These are phyloP conservation scores for Macaranga tanarius DNA, from an alignment of 441 rosid genomes.

Conservation along the genomic window DNA sequence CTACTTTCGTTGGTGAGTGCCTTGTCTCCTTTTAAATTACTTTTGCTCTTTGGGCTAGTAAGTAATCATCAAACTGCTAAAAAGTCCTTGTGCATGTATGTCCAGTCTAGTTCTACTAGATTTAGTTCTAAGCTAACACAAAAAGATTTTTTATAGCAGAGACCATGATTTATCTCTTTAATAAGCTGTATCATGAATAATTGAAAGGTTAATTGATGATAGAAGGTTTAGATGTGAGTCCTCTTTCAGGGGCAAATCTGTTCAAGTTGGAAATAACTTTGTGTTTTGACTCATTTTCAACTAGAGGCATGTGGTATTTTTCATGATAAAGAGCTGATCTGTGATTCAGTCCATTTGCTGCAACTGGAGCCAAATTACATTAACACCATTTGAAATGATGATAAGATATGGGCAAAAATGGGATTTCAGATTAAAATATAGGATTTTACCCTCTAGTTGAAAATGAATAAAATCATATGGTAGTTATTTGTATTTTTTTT, in stretches of 20 bases:
- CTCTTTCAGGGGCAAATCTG: neutral
- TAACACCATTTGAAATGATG: too few relatives aligned
- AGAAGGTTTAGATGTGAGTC: neutral
- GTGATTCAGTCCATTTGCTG: too few relatives aligned
- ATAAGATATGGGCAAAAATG: too few relatives aligned
- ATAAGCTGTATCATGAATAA: neutral
- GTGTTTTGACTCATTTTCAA: too few relatives aligned
- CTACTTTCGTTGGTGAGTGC: conserved; percentile 92
- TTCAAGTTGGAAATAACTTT: too few relatives aligned
- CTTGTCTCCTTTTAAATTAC: conserved; percentile 6
- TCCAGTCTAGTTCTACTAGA: neutral
- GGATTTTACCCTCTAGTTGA: too few relatives aligned
- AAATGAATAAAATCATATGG: too few relatives aligned
- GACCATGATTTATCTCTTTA: neutral
- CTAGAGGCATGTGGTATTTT: too few relatives aligned
- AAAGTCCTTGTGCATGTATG: neutral
- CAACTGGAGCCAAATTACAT: too few relatives aligned
- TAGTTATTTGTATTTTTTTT: too few relatives aligned
- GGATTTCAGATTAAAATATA: too few relatives aligned
- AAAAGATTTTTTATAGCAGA: neutral
- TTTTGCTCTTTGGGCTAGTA: neutral
- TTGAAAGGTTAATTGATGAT: neutral
- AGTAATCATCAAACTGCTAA: neutral
- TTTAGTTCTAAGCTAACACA: neutral
- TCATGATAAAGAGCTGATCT: too few relatives aligned